These are phyloP conservation scores for Nematocida sp. DNA, from an alignment of 371 early-diverging fungal species.

Conservation along the genomic window DNA sequence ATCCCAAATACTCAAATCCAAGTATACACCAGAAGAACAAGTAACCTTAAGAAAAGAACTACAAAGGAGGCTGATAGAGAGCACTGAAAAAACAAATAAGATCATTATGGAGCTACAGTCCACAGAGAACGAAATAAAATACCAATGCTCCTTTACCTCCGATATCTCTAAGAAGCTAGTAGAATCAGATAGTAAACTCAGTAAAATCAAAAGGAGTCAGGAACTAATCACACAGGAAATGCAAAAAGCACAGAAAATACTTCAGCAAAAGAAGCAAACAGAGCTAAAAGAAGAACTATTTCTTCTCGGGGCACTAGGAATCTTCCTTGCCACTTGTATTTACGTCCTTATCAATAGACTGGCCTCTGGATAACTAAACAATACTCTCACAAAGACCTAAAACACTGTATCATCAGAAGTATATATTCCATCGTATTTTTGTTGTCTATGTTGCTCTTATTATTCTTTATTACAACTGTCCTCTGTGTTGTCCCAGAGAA, in stretches of 20 bases:
- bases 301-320: conserved; percentile 9
- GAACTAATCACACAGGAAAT: conserved; percentile 37
- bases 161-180: conserved; percentile 15
- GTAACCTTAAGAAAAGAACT: conserved; percentile 23
- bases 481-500: background rate
- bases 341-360: conserved; percentile 27
- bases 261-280: conserved; percentile 23
- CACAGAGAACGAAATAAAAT: conserved; percentile 17
- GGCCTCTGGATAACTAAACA: background rate
- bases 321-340: conserved; percentile 31
- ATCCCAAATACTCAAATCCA: background rate
- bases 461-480: background rate
- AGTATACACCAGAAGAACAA: conserved; percentile 5
- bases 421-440: conserved; percentile 26
- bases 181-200: conserved; percentile 46
- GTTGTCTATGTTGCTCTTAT: background rate
- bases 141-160: background rate
- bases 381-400: background rate
- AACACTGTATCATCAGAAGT: conserved; percentile 29
- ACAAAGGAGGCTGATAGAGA: conserved; percentile 27
- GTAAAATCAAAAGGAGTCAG: conserved; percentile 38
- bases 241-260: conserved; percentile 1
- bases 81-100: background rate
- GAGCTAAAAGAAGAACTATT: conserved; percentile 37
- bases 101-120: background rate